Base-by-base conservation (phyloP, 1,284 basidiomycete species). In the Rhizopogon parksii region DNA sequence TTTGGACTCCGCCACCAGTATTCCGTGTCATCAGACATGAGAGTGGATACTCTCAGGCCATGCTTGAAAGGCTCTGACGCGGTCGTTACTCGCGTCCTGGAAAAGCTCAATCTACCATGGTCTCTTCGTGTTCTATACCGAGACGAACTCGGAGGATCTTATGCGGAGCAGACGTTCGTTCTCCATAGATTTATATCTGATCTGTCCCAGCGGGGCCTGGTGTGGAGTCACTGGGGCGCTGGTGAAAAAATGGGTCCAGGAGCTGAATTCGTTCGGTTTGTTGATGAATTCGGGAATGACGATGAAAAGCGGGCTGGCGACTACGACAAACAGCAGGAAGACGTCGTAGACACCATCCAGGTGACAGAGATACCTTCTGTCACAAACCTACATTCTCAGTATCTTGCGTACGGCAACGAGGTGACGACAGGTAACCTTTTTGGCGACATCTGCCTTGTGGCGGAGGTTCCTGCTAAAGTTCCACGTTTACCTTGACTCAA, bases 1-100 rank as follows among this genome's bases (percentile, higher is more conserved):
- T 66, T 70, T 40, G 67, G 66, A n/a, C 55, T 71, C 39, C 37
- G 57, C 34, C 60, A 64, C 58, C 48, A 63, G 36, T 73, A 72
- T 52, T 59, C 66, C 17, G 55, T 60, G 36, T 39, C 25, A 1
- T 19, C 12, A 12, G 39, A 36, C 9, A 53, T 38, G 34, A 24
- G 37, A 17, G 48, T 53, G 2, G 30, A 24, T 2, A 36, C 21
- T 5, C 38, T 63, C 6, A 46, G 49, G 27, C 15, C 27, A 3
- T 47, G 51, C 7, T 55, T 67, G 24, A 67, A 68, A 49, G 64
- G 64, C 7, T 48, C 43, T 17, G 66, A 68, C 40, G 63, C 59
- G 1, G 35, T 50, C 11, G 37, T 56, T 12, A 14, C 42, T 8
- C 36, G 49, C 8, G 42, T 48, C 30, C 52, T 58, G 36, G 25